Conservation (phyloP, 352 stramenopile genomes). For the Phytopythium mirpurense region DNA sequence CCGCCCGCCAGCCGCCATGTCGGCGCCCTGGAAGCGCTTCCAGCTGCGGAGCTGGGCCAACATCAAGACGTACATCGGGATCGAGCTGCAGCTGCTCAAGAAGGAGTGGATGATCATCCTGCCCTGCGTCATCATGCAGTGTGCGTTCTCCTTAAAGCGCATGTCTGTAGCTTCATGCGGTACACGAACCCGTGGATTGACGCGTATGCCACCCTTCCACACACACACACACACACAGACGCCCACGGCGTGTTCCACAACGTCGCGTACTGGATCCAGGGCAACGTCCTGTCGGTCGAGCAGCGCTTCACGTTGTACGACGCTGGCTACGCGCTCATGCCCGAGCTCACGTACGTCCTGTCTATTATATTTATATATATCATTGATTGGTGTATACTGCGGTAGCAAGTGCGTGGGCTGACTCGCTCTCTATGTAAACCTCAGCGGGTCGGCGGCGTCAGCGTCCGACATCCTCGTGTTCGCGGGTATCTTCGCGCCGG, state of each 20-base stretch:
- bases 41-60: slow-evolving; percentile 48
- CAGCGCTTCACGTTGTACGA: slow-evolving; percentile 78
- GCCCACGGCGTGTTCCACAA: slow-evolving; percentile 83
- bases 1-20: background rate
- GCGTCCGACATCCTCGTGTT: slow-evolving; percentile 81
- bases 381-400: too few species aligned
- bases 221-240: slow-evolving; percentile 21
- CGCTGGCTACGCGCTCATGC: slow-evolving; percentile 69
- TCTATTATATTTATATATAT: too few species aligned
- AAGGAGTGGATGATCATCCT: slow-evolving; percentile 73
- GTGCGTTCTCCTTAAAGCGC: too few species aligned
- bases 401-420: too few species aligned
- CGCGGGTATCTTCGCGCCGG: slow-evolving; percentile 58
- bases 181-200: background rate
- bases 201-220: background rate
- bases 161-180: background rate
- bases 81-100: slow-evolving; percentile 52
- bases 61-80: slow-evolving; percentile 57
- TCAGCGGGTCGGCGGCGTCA: slow-evolving; percentile 26
- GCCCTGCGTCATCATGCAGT: slow-evolving; percentile 81
- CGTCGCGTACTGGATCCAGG: slow-evolving; percentile 82
- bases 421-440: background rate
- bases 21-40: slow-evolving; percentile 23
- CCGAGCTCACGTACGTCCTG: slow-evolving; percentile 42
- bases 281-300: slow-evolving; percentile 44